A percentile compares a stretch with the other conserved stretches of the same genome.
Evolutionary conservation across 768 basidiomycete genomes (phyloP).

Genomic region (Pluteus cervinus): DNA sequence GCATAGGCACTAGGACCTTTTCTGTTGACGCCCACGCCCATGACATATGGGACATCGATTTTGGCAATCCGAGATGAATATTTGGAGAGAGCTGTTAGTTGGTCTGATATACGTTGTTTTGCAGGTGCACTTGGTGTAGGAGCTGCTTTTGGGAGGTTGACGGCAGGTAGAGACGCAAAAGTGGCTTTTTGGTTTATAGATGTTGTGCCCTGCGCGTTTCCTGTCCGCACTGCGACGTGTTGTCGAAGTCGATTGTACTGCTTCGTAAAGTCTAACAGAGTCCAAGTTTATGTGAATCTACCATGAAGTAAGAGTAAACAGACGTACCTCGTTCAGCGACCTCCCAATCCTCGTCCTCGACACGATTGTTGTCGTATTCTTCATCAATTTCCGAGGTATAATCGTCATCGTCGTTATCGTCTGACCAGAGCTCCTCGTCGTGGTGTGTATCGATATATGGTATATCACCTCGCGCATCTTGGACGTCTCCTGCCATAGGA

Average conservation of each 20-base stretch:
- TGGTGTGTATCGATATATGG: conserved; percentile 39
- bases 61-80: conserved; percentile 70
- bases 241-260: conserved; percentile 94
- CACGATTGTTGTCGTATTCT: conserved; percentile 50
- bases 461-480: conserved; percentile 21
- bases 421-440: conserved; percentile 24
- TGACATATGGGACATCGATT: conserved; percentile 67
- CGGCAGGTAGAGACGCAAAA: conserved; percentile 61
- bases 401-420: conserved; percentile 32
- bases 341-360: conserved; percentile 89
- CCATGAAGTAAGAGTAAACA: conserved; percentile 1
- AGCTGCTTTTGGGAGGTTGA: conserved; percentile 54
- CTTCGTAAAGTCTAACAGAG: conserved; percentile 86
- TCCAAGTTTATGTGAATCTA: conserved; percentile 4
- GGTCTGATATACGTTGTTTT: conserved; percentile 62
- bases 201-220: conserved; percentile 53
- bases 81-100: conserved; percentile 68
- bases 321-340: conserved; percentile 70
- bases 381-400: conserved; percentile 38
- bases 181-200: conserved; percentile 44
- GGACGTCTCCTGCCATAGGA: no score
- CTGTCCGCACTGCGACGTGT: conserved; percentile 79
- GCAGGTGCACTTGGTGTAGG: conserved; percentile 17
- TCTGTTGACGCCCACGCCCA: conserved; percentile 75
- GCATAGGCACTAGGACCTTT: conserved; percentile 88